phyloP scores from a whole-genome alignment of 192 early-diverging fungal genomes.

The Dimargaris xerosporica region DNA sequence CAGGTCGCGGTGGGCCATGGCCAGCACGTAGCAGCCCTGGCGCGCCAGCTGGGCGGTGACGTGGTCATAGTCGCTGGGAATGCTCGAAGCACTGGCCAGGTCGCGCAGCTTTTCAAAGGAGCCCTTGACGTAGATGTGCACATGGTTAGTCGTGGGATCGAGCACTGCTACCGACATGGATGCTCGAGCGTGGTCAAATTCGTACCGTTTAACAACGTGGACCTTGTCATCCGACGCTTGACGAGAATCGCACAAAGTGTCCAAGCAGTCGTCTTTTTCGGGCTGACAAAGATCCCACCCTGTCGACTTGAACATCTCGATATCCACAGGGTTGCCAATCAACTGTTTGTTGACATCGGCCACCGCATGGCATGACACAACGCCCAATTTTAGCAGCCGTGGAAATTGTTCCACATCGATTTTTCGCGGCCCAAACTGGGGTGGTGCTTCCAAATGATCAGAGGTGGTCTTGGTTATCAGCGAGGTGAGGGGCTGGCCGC shows the following conservation, averaged over 20 bases:
- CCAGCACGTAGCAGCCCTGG: constrained; percentile 62
- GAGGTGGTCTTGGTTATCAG: no score
- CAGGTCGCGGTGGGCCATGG: constrained; percentile 39
- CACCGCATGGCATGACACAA: constrained; percentile 21
- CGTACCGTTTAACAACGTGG: constrained; percentile 29
- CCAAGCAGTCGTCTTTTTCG: constrained; percentile 18
- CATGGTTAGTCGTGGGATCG: constrained; percentile 12
- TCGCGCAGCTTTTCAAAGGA: constrained; percentile 53
- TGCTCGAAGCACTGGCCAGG: constrained; percentile 22
- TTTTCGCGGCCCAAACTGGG: constrained; percentile 19
- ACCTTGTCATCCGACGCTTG: constrained; percentile 12
- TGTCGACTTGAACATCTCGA: constrained; percentile 34
- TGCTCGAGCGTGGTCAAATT: constrained; percentile 31
- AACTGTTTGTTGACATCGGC: constrained; percentile 21
- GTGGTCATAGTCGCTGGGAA: constrained; percentile 41
- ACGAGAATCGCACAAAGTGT: constrained; percentile 17
- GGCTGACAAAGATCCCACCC: constrained; percentile 14
- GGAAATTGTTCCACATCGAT: constrained; percentile 12
- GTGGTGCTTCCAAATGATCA: no score
- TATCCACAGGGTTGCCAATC: constrained; percentile 33
- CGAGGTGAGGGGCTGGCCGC: constrained; percentile 15
- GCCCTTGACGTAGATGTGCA: constrained; percentile 28
- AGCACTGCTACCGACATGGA: constrained; percentile 31
- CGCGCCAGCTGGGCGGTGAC: constrained; percentile 38
- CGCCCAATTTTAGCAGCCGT: constrained; percentile 19